A percentile compares a stretch with the other conserved stretches of the same genome.
Evolutionary conservation across 768 basidiomycete species (phyloP).

Genomic region (Termitomyces sp.): DNA sequence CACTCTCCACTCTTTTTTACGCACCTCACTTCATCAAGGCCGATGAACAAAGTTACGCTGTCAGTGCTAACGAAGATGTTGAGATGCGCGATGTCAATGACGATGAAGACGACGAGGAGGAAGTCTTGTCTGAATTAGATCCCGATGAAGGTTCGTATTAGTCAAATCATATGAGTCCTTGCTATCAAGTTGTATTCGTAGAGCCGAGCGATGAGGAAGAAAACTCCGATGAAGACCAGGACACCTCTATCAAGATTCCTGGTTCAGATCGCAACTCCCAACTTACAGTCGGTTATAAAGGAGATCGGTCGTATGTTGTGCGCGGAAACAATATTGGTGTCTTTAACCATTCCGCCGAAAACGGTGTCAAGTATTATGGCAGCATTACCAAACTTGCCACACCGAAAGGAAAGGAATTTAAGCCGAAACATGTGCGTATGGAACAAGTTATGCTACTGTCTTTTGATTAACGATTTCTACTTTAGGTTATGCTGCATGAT

Average conservation of each 20-base stretch:
- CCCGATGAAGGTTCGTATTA: conserved; percentile 47
- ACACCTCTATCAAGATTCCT: conserved; percentile 24
- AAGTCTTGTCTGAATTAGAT: conserved; percentile 64
- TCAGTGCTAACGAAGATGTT: conserved; percentile 77
- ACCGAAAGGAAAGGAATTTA: conserved; percentile 77
- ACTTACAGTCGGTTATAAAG: conserved; percentile 91
- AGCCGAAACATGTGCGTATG: conserved; percentile 68
- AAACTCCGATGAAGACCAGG: conserved; percentile 40
- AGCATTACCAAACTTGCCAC: conserved; percentile 82
- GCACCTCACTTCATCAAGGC: conserved; percentile 29
- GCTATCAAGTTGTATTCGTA: conserved; percentile 14
- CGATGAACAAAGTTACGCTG: conserved; percentile 85
- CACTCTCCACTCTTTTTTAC: background rate
- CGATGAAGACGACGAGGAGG: conserved; percentile 77
- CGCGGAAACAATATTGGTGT: conserved; percentile 90
- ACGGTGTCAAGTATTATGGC: conserved; percentile 77
- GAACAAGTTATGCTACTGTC: background rate
- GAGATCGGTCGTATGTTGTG: conserved; percentile 90
- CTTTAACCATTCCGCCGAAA: conserved; percentile 67
- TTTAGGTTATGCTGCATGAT: conserved; percentile 91
- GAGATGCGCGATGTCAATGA: conserved; percentile 80
- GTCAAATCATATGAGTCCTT: background rate
- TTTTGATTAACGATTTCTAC: conserved; percentile 2
- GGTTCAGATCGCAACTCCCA: conserved; percentile 78
- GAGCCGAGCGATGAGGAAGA: conserved; percentile 38